Percentiles rank a stretch among this genome's conserved stretches.
Evolutionary conservation across 1,139 yeast species (phyloP).

Genomic region (Saccharomycopsis crataegensis): DNA sequence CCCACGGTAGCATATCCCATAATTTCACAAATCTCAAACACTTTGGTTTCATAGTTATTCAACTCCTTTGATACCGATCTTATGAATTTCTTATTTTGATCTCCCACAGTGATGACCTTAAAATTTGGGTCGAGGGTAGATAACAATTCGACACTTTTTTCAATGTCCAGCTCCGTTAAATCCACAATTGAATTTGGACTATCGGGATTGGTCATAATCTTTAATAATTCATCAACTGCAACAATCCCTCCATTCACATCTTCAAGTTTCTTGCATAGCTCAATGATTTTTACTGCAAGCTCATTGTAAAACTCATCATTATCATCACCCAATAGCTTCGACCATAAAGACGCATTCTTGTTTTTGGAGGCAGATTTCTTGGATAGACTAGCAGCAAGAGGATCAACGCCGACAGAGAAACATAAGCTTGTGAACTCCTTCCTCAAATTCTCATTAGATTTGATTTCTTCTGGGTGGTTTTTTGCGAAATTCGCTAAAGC

Average conservation of each 20-base stretch:
- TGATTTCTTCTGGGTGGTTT: slow-evolving; percentile 55
- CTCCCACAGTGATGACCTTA: slow-evolving; percentile 33
- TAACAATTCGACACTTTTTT: slow-evolving; percentile 38
- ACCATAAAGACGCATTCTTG: slow-evolving; percentile 28
- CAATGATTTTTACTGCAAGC: slow-evolving; percentile 64
- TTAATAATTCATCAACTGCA: slow-evolving; percentile 49
- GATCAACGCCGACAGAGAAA: slow-evolving; percentile 75
- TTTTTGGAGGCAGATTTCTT: slow-evolving; percentile 21
- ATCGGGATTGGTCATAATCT: slow-evolving; percentile 28
- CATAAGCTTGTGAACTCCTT: slow-evolving; percentile 70
- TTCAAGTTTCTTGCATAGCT: slow-evolving; percentile 63
- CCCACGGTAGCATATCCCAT: slow-evolving; percentile 61
- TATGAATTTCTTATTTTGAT: neutral
- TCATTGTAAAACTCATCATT: slow-evolving; percentile 56
- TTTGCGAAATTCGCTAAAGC: slow-evolving; percentile 58
- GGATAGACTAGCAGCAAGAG: slow-evolving; percentile 46
- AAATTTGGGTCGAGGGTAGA: slow-evolving; percentile 40
- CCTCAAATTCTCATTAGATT: slow-evolving; percentile 56
- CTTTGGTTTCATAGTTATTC: slow-evolving; percentile 39
- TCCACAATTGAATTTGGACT: slow-evolving; percentile 31
- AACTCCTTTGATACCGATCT: neutral
- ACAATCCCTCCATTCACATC: slow-evolving; percentile 77
- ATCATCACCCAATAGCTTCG: slow-evolving; percentile 31
- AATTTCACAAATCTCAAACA: slow-evolving; percentile 68
- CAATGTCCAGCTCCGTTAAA: slow-evolving; percentile 41